Evolutionary conservation across 257 asterid species (phyloP).

Genomic region (Ophiorrhiza pumila): DNA sequence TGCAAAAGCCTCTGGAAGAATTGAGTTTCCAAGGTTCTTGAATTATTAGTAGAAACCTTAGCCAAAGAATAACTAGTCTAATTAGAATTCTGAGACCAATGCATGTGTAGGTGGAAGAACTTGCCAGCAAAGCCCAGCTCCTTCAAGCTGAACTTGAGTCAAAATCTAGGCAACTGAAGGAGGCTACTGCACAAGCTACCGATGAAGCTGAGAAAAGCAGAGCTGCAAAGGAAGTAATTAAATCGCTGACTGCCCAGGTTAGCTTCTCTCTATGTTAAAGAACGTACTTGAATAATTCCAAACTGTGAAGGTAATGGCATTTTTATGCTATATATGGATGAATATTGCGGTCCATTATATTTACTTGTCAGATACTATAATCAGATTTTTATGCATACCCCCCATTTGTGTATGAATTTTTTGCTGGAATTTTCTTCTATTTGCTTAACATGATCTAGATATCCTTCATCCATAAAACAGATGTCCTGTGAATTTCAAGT

Average conservation of each 20-base stretch:
- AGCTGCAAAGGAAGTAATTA: constrained; percentile 78
- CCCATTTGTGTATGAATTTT: too few relatives aligned
- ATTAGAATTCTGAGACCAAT: not conserved
- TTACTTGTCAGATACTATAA: not conserved
- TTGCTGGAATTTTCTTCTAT: not conserved
- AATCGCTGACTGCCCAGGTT: constrained; percentile 74
- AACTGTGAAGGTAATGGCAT: not conserved
- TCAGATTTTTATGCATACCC: not conserved
- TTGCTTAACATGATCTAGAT: not conserved
- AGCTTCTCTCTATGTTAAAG: constrained; percentile 6
- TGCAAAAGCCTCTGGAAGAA: not conserved
- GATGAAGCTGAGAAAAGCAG: constrained; percentile 65
- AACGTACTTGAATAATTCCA: not conserved
- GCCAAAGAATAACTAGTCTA: too few relatives aligned
- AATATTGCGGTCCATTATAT: not conserved
- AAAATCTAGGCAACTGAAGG: constrained; percentile 60
- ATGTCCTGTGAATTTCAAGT: not conserved
- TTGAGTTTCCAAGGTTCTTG: not conserved
- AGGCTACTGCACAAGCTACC: constrained; percentile 48
- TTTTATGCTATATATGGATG: not conserved
- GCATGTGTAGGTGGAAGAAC: constrained; percentile 58
- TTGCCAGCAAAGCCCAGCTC: constrained; percentile 52
- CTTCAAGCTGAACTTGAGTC: constrained; percentile 70
- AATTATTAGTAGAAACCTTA: not conserved
- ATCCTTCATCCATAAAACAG: not conserved